Evolutionary conservation across 2,329 filamentous ascomycete genomes (phyloP), one percentile per base, ranked within the genome.

Genomic region (Fusarium zealandicum): DNA sequence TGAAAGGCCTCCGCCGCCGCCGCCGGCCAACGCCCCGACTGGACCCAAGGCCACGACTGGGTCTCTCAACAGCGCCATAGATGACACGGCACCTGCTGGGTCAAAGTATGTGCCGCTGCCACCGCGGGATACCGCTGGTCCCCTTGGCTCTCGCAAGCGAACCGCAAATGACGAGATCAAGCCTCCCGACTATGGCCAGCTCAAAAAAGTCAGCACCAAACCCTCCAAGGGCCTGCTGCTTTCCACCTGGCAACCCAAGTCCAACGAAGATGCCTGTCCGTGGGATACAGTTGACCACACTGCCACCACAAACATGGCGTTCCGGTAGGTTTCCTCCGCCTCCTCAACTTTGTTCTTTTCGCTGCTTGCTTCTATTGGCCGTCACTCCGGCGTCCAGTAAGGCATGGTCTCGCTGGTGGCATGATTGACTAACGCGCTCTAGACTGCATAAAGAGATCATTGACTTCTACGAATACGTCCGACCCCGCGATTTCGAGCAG

Each of bases 391-490:
- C 20, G 20, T 22, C 20, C 20, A 22, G 20, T 7, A 22, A 22
- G 7, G 20, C 20, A 7, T 22, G 5, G 7, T 4, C 20, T 5
- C 20, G 20, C 20, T 22, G 20, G 7, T 22, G 20, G 7, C 7
- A 22, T 31, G 14, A 8, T 43, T 5, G 40, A 13, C 39, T 37
- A 10, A 36, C 20, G 1, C 6, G 20, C 13, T 18, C 6, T 13
- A 92, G 90, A 73, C 77, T 99, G 20, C 92, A 98, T 73, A 91
- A 92, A 68, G 95, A 99, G 73, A 87, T 98, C 36, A 77, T 90
- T 25, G 90, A 96, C 66, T 98, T 97, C 70, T 96, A 93, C 71
- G 80, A 93, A 30, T 96, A 88, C 71, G 89, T 96, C 27, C 86
- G 83, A 58, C 95, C 95, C 3, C 82, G 84, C 38, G 74, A 83